Evolutionary conservation across 129 eudicot genomes (phyloP).

Genomic region (Tagetes patula): DNA sequence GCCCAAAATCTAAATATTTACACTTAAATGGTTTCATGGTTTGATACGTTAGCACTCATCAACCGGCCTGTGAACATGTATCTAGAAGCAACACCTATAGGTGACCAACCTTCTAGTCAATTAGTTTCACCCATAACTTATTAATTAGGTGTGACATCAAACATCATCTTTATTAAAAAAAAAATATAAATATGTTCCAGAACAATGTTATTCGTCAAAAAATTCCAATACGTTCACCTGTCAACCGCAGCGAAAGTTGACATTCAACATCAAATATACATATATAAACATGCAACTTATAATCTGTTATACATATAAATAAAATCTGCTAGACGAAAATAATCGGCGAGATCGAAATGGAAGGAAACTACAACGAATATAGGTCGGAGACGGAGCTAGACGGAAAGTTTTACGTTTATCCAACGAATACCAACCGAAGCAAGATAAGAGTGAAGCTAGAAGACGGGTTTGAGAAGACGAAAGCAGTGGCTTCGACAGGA

Average conservation of each 20-base stretch:
- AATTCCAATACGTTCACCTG: no score
- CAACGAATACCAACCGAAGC: conserved; percentile 20
- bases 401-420: conserved; percentile 16
- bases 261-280: not conserved
- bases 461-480: conserved; percentile 53
- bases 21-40: no score
- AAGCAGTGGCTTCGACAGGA: conserved; percentile 46
- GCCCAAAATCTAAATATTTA: no score
- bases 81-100: conserved; percentile 3
- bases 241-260: not conserved
- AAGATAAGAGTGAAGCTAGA: conserved; percentile 26
- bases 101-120: not conserved
- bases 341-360: conserved; percentile 7
- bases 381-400: not conserved
- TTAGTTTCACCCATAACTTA: not conserved
- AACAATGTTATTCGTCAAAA: no score
- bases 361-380: conserved; percentile 26
- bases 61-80: not conserved
- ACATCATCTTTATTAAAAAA: not conserved
- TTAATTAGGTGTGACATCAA: conserved; percentile 7
- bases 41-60: no score
- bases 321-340: not conserved
- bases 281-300: conserved; percentile 8
- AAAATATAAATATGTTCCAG: no score
- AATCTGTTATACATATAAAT: no score